A percentile compares a stretch with the other conserved stretches of the same genome.
Evolutionary conservation across 495 filamentous ascomycete genomes (phyloP).

Genomic region (Tuber magnatum): DNA sequence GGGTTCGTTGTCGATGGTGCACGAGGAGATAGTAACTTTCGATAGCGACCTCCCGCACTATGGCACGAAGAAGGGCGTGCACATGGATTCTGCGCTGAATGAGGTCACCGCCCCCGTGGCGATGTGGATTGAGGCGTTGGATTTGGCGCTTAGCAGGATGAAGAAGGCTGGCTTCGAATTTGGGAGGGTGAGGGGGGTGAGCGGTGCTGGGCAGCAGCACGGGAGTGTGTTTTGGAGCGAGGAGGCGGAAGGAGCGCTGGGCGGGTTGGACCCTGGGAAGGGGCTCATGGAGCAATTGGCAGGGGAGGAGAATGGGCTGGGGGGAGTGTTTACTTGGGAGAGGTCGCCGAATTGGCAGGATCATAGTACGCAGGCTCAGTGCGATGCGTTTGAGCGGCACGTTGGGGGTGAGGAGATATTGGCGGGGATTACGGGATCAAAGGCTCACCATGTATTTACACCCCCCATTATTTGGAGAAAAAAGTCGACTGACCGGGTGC

Average conservation of each 20-base stretch:
- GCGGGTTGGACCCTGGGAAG: slow-evolving; percentile 53
- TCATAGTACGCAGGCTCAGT: slow-evolving; percentile 83
- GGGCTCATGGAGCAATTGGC: slow-evolving; percentile 61
- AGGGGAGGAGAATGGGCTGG: slow-evolving; percentile 35
- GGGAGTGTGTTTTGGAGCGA: slow-evolving; percentile 85
- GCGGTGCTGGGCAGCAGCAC: slow-evolving; percentile 91
- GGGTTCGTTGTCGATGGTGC: slow-evolving; percentile 47
- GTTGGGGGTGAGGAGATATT: slow-evolving; percentile 60
- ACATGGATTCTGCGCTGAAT: slow-evolving; percentile 66
- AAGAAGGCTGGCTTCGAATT: slow-evolving; percentile 69
- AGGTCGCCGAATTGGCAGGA: slow-evolving; percentile 98
- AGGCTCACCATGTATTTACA: slow-evolving; percentile 76
- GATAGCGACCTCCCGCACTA: slow-evolving; percentile 69
- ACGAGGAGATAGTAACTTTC: slow-evolving; percentile 70
- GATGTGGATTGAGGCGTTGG: slow-evolving; percentile 88
- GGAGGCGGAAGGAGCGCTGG: slow-evolving; percentile 61
- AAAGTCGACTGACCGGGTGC: slow-evolving; percentile 34
- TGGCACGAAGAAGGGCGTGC: slow-evolving; percentile 78
- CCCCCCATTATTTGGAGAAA: background rate
- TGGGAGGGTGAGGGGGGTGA: slow-evolving; percentile 67
- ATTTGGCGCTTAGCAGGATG: slow-evolving; percentile 69
- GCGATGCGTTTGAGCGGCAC: slow-evolving; percentile 71
- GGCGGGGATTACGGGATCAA: slow-evolving; percentile 75
- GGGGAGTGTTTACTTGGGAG: slow-evolving; percentile 68
- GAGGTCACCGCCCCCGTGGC: slow-evolving; percentile 90